Conservation (phyloP, 345 rosid genomes). For the Brassica cretica region DNA sequence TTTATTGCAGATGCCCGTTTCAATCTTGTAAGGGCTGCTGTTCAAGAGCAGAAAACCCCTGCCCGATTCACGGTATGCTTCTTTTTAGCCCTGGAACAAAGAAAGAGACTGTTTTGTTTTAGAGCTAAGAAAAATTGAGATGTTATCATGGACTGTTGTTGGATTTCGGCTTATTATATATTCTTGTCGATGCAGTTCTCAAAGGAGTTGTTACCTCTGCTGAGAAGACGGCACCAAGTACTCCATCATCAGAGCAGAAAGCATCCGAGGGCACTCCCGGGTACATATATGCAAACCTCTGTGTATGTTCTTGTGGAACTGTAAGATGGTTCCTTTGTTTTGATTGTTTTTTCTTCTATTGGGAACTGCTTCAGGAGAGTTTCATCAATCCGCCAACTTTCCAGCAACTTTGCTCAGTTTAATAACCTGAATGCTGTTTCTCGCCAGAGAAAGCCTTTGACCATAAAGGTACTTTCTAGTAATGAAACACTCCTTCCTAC, state of each 20-base stretch:
- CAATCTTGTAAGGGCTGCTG: conserved; percentile 97
- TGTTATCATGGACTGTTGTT: conserved; percentile 11
- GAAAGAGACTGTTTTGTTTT: too few relatives aligned
- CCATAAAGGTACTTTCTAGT: conserved; percentile 58
- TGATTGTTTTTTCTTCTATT: conserved; percentile 4
- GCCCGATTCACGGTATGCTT: conserved; percentile 82
- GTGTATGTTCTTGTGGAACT: conserved; percentile 7
- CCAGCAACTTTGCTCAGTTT: conserved; percentile 81
- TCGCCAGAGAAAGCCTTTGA: conserved; percentile 79
- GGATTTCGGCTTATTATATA: conserved; percentile 7
- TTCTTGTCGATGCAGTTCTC: conserved; percentile 59
- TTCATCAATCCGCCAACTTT: conserved; percentile 80
- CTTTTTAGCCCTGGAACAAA: too few relatives aligned
- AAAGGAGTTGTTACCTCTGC: conserved; percentile 69
- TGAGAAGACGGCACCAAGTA: conserved; percentile 66
- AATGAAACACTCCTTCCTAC: background rate
- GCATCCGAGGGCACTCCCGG: conserved; percentile 66
- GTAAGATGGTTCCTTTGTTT: conserved; percentile 7
- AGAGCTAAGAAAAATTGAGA: background rate
- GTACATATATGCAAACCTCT: background rate
- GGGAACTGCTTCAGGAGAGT: conserved; percentile 53
- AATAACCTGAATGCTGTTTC: conserved; percentile 67
- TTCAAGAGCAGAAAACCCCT: conserved; percentile 89
- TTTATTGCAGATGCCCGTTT: conserved; percentile 76
- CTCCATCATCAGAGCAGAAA: conserved; percentile 69